phyloP scores from a whole-genome alignment of 768 basidiomycete genomes.

The Tylopilus plumbeoviolaceoides region DNA sequence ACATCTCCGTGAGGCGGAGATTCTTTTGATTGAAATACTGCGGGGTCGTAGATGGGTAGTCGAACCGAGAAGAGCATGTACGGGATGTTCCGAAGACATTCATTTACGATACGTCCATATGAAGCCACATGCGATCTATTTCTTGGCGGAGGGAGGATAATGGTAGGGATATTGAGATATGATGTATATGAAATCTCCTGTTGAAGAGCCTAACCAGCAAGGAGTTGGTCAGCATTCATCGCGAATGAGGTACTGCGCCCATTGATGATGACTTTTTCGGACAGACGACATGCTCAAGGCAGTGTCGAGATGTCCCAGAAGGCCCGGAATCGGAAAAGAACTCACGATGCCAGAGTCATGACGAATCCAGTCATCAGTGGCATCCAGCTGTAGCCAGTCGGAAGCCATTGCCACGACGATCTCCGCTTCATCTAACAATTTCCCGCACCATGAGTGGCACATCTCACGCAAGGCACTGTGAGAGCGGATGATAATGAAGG shows the following conservation, averaged over 20 bases:
- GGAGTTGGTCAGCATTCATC: slow-evolving; percentile 11
- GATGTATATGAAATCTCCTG: slow-evolving; percentile 93
- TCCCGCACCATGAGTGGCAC: slow-evolving; percentile 11
- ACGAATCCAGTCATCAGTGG: slow-evolving; percentile 87
- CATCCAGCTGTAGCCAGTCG: slow-evolving; percentile 95
- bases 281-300: slow-evolving; percentile 10
- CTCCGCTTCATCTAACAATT: slow-evolving; percentile 64
- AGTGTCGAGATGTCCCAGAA: slow-evolving; percentile 5
- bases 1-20: slow-evolving; percentile 27
- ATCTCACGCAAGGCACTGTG: slow-evolving; percentile 10
- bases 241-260: slow-evolving; percentile 18
- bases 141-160: slow-evolving; percentile 85
- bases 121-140: slow-evolving; percentile 82
- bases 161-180: slow-evolving; percentile 82
- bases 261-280: slow-evolving; percentile 14
- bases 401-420: slow-evolving; percentile 73
- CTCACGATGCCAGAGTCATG: slow-evolving; percentile 94
- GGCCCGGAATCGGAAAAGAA: slow-evolving; percentile 15
- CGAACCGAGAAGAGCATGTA: slow-evolving; percentile 80
- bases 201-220: slow-evolving; percentile 65
- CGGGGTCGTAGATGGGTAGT: slow-evolving; percentile 77
- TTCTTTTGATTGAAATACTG: slow-evolving; percentile 44
- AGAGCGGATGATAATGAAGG: slow-evolving; percentile 2
- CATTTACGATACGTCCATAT: slow-evolving; percentile 87
- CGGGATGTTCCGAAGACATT: slow-evolving; percentile 64